These are phyloP conservation scores for Rostrohypoxylon terebratum DNA, from an alignment of 495 filamentous ascomycete genomes.

Conservation along the genomic window DNA sequence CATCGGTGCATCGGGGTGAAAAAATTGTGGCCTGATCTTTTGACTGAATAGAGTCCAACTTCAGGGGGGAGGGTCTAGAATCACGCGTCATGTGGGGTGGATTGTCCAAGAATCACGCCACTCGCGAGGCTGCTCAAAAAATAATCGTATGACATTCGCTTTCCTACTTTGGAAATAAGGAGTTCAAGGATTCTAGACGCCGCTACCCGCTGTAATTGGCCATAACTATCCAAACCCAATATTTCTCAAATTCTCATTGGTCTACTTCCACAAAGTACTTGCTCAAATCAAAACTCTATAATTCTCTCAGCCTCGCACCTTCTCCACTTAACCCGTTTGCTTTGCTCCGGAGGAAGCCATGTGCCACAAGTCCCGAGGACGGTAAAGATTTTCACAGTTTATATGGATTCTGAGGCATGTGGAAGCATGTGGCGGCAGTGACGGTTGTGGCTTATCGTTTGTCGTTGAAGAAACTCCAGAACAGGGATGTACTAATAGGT, in stretches of 20 bases:
- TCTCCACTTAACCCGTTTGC: slow-evolving; percentile 32
- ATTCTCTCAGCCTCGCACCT: slow-evolving; percentile 29
- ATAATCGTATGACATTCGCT: slow-evolving; percentile 51
- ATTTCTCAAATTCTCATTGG: slow-evolving; percentile 28
- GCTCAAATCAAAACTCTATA: slow-evolving; percentile 9
- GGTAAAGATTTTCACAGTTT: neutral
- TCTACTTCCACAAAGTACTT: neutral
- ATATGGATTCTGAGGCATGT: neutral
- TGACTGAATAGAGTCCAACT: slow-evolving; percentile 29
- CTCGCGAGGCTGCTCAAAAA: slow-evolving; percentile 46
- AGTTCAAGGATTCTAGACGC: slow-evolving; percentile 35
- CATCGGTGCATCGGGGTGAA: slow-evolving; percentile 40
- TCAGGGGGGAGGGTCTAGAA: slow-evolving; percentile 44
- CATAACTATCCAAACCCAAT: too few species aligned
- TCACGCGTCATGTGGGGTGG: slow-evolving; percentile 48
- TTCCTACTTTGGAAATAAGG: slow-evolving; percentile 31
- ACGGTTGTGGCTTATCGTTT: slow-evolving; percentile 32
- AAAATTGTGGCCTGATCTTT: slow-evolving; percentile 44
- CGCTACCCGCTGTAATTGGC: slow-evolving; percentile 25
- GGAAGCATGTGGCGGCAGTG: slow-evolving; percentile 14
- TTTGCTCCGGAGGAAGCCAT: slow-evolving; percentile 16
- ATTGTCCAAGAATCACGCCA: slow-evolving; percentile 48
- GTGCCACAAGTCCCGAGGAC: slow-evolving; percentile 20
- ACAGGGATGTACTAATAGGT: neutral
- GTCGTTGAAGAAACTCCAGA: slow-evolving; percentile 1